Conservation (phyloP, 2,329 filamentous ascomycete genomes). For the Lachnellula arida region DNA sequence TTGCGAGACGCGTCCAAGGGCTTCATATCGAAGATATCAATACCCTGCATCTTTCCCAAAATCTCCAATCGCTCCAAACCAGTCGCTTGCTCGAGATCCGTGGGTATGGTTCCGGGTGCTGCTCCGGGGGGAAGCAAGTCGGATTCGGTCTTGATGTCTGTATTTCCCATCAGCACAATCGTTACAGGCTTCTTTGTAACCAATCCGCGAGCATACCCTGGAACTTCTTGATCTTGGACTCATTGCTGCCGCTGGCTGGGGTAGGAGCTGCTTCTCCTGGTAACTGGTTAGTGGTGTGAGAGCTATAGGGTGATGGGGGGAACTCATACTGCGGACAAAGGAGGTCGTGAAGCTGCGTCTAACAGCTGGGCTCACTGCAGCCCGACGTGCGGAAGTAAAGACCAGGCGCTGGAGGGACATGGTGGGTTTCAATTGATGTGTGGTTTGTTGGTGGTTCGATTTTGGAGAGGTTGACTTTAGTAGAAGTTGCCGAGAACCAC, state of each 20-base stretch:
- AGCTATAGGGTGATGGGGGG: conserved; percentile 26
- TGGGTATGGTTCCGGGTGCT: conserved; percentile 75
- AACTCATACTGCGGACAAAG: conserved; percentile 53
- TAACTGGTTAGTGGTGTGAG: conserved; percentile 7
- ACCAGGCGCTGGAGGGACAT: conserved; percentile 65
- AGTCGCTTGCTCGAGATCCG: conserved; percentile 91
- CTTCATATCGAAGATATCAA: conserved; percentile 98
- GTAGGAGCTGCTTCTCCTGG: conserved; percentile 26
- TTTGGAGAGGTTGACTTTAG: not conserved
- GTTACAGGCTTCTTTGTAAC: not conserved
- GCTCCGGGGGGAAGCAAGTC: conserved; percentile 86
- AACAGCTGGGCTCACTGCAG: conserved; percentile 47
- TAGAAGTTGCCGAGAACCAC: not conserved
- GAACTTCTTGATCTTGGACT: conserved; percentile 31
- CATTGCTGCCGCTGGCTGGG: conserved; percentile 17
- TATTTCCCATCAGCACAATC: conserved; percentile 15
- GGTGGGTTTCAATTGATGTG: conserved; percentile 30
- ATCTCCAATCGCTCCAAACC: conserved; percentile 98
- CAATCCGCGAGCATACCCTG: conserved; percentile 22
- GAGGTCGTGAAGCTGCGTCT: conserved; percentile 58
- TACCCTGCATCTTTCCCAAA: conserved; percentile 97
- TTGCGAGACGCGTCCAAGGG: conserved; percentile 86
- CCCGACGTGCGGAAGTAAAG: conserved; percentile 56
- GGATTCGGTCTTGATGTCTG: conserved; percentile 77
- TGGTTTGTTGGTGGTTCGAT: conserved; percentile 3